phyloP scores from a whole-genome alignment of 140 eudicot genomes.

The Oenanthe javanica region DNA sequence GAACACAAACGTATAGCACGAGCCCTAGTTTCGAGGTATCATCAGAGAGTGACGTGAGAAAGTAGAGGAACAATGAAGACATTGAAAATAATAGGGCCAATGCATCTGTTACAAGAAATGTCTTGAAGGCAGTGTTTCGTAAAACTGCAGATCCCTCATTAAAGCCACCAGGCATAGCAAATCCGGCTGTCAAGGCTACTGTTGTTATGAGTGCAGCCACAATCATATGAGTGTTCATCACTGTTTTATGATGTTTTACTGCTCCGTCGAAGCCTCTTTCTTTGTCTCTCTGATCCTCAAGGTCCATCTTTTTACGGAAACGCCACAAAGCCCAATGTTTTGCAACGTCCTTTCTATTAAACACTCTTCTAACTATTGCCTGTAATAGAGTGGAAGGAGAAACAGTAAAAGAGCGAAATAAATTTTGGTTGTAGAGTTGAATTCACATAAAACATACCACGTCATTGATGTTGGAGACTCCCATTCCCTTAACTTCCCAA shows the following conservation, averaged over 20 bases:
- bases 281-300: not conserved
- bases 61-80: not conserved
- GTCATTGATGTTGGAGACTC: too few relatives aligned
- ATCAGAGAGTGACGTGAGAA: not conserved
- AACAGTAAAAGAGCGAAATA: too few relatives aligned
- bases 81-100: not conserved
- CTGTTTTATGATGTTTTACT: not conserved
- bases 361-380: too few relatives aligned
- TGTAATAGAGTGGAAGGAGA: too few relatives aligned
- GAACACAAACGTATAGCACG: not conserved
- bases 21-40: not conserved
- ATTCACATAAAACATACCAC: too few relatives aligned
- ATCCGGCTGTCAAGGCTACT: not conserved
- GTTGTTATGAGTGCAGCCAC: slow-evolving; percentile 1
- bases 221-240: not conserved
- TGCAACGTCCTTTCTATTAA: too few relatives aligned
- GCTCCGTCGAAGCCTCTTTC: not conserved
- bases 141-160: not conserved
- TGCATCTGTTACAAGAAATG: not conserved
- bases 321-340: not conserved
- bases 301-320: not conserved
- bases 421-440: too few relatives aligned
- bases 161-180: not conserved
- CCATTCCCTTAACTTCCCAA: too few relatives aligned
- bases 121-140: not conserved